Evolutionary conservation across 768 basidiomycete species (phyloP), one percentile per base, ranked within the genome.

Genomic region (Mycena metata): DNA sequence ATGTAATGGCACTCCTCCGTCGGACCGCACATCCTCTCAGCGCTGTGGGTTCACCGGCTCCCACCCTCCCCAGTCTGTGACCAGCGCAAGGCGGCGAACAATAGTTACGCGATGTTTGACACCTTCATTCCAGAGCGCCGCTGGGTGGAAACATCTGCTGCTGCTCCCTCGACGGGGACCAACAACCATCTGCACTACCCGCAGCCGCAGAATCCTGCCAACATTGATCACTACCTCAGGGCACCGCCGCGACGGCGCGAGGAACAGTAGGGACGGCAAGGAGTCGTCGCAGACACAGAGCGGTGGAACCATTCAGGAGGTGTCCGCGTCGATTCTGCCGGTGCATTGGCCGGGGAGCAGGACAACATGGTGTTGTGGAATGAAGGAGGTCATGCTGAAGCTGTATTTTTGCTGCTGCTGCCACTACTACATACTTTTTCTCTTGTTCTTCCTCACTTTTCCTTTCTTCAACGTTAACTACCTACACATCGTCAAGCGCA

Each of bases 201-300:
- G 11, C 69, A 70, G 30, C 69, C 69, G 5, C 69, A 69, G 59
- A 69, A 69, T 24, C 59, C 68, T 7, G 68, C 63, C 39, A 58
- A 69, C 12, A 69, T 69, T 36, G 68, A 69, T n/a, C 68, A 63
- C 10, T 69, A 69, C 51, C 68, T 69, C 35, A 69, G 59, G 4
- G 60, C 59, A 17, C 67, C 67, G 7, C 61, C 62, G 17, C 67
- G 67, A 56, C 61, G 67, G 45, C 67, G 62, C 57, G 50, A 58
- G 68, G 36, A 54, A 45, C 36, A 42, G 58, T 21, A 23, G 66
- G 30, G 66, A 67, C 24, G 66, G 26, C 41, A 60, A 26, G 30
- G 61, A 63, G n/a, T 47, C 66, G 15, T 56, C 66, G 8, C 42
- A 47, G n/a, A 23, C 47, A 4, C 42, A 50, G 23, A 21, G n/a